Evolutionary conservation across 1,139 yeast species (phyloP), one percentile per base, ranked within the genome.

Genomic region (Taphrina populina): DNA sequence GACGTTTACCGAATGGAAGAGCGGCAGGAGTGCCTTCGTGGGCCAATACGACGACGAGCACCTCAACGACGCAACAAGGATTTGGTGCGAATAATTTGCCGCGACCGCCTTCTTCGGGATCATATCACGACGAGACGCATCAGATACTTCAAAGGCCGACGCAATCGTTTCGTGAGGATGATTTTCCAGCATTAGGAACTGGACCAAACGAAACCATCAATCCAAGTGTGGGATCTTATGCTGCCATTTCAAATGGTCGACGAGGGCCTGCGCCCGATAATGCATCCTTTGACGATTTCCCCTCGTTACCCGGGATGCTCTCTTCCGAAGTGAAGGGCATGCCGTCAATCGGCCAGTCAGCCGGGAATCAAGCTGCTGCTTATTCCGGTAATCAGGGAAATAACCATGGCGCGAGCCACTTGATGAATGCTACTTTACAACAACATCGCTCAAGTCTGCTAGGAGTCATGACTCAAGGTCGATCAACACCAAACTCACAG

Each of bases 391-490:
- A 21, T 19, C n/a, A 30, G 19, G 13, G 34, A 24, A 21, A 13
- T 30, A 5, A 26, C 17, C 44, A 39, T 8, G 33, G 19, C 36
- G 5, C 44, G 19, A 32, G 44, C 15, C 10, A 24, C 8, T 1
- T 43, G 36, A 3, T 26, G n/a, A 43, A 43, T 20, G 17, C 47
- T 5, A 43, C 30, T 19, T 20, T 49, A 20, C 54, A 49, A 32
- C 46, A 40, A 29, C 54, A 49, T 39, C 54, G 54, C 5, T 37
- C 44, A 20, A 29, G 46, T 15, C 21, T 49, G 23, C 32, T 49
- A 8, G 54, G 54, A 7, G 54, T 46, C 40, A 49, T 49, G 54
- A 49, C 54, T 10, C 26, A 29, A n/a, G 54, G 54, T 7, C 54
- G 54, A 4, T 23, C 30, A 20, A 49, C 54, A 11, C 54, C 54